phyloP scores from a whole-genome alignment of 352 stramenopile genomes.

The Plasmopara viticola region DNA sequence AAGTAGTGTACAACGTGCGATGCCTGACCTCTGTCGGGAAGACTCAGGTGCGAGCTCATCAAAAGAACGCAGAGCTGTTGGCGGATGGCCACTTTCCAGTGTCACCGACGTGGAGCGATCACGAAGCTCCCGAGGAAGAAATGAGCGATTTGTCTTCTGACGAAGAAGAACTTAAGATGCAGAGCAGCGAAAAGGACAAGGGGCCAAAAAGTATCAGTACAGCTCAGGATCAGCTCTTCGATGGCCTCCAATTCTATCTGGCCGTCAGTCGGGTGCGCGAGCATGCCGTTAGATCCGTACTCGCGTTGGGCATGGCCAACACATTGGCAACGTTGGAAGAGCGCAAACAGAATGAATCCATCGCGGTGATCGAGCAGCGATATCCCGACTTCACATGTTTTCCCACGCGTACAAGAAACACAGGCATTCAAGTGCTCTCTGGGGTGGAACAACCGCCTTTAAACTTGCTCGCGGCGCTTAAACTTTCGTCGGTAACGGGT shows the following conservation, averaged over 20 bases:
- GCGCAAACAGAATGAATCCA: slow-evolving; percentile 38
- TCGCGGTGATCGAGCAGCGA: slow-evolving; percentile 44
- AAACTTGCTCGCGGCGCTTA: slow-evolving; percentile 27
- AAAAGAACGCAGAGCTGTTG: slow-evolving; percentile 27
- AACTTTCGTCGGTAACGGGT: slow-evolving; percentile 14
- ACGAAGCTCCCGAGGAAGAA: slow-evolving; percentile 27
- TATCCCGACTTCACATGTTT: slow-evolving; percentile 71
- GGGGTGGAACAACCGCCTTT: slow-evolving; percentile 12
- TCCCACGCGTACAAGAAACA: slow-evolving; percentile 6
- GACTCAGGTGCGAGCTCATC: slow-evolving; percentile 22
- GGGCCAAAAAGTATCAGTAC: slow-evolving; percentile 4
- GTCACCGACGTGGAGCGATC: slow-evolving; percentile 18
- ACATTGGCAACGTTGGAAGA: slow-evolving; percentile 25
- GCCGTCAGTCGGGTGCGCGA: slow-evolving; percentile 39
- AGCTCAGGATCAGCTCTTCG: slow-evolving; percentile 31
- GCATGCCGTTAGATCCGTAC: slow-evolving; percentile 25
- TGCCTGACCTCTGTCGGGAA: slow-evolving; percentile 16
- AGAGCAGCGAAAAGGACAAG: slow-evolving; percentile 6
- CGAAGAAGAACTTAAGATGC: slow-evolving; percentile 11
- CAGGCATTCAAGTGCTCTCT: slow-evolving; percentile 8
- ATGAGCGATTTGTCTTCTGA: slow-evolving; percentile 22
- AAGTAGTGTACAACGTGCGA: slow-evolving; percentile 21
- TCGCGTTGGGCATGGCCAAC: slow-evolving; percentile 38
- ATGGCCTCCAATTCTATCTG: slow-evolving; percentile 65
- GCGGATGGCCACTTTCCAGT: background rate